These are phyloP conservation scores for Trichoderma cornu-damae DNA, from an alignment of 2,329 filamentous ascomycete genomes.

Conservation along the genomic window DNA sequence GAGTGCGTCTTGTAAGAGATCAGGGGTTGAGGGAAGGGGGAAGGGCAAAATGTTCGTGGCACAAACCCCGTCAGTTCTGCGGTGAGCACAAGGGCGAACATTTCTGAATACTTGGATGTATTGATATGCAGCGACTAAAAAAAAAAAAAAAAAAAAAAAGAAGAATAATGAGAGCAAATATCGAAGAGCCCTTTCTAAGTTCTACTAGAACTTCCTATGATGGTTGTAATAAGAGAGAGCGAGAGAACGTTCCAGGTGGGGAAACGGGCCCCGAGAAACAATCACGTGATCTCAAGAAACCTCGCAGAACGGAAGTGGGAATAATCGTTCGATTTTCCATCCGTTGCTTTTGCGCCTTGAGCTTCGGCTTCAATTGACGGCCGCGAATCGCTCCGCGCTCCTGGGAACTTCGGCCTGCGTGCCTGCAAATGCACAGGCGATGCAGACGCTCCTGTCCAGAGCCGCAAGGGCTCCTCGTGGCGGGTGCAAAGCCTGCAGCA, in stretches of 20 bases:
- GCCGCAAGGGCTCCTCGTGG: slow-evolving; percentile 59
- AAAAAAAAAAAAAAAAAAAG: not conserved
- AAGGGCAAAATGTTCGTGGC: not conserved
- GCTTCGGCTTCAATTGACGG: slow-evolving; percentile 14
- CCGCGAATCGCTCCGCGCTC: not conserved
- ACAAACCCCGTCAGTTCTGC: slow-evolving; percentile 66
- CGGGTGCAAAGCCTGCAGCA: slow-evolving; percentile 57
- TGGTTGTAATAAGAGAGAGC: slow-evolving; percentile 7
- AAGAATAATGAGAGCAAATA: not conserved
- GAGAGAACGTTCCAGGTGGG: not conserved
- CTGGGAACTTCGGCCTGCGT: not conserved
- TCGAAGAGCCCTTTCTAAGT: not conserved
- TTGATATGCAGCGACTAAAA: not conserved
- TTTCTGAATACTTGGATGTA: slow-evolving; percentile 30
- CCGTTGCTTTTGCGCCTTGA: not conserved
- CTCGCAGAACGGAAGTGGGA: not conserved
- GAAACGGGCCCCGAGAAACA: not conserved
- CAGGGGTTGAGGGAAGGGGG: too few relatives aligned
- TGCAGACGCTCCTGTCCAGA: slow-evolving; percentile 66
- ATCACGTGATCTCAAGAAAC: slow-evolving; percentile 16
- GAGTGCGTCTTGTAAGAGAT: not conserved
- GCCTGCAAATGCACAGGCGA: slow-evolving; percentile 38
- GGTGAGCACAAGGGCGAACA: slow-evolving; percentile 62
- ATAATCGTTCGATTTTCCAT: slow-evolving; percentile 17
- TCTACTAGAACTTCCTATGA: not conserved